phyloP scores from a whole-genome alignment of 441 rosid species.

The Iberis amara region DNA sequence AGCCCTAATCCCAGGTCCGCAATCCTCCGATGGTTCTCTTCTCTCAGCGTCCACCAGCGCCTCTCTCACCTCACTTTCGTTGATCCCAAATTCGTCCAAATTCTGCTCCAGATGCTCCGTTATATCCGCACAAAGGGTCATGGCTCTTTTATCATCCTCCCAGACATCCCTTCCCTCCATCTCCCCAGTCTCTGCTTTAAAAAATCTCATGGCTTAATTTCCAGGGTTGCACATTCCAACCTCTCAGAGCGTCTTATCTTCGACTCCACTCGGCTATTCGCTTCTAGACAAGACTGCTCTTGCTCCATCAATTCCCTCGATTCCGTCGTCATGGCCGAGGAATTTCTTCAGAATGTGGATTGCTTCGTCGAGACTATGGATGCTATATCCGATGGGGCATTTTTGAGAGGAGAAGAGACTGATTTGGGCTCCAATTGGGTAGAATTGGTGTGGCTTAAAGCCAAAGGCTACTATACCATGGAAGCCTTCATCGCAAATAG shows the following conservation, averaged over 20 bases:
- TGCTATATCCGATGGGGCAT: slow-evolving; percentile 55
- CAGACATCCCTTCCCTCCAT: slow-evolving; percentile 66
- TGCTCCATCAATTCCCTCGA: slow-evolving; percentile 57
- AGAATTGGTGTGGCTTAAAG: slow-evolving; percentile 83
- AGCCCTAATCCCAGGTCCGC: slow-evolving; percentile 48
- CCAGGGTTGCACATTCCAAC: slow-evolving; percentile 60
- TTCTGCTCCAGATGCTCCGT: slow-evolving; percentile 72
- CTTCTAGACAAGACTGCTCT: slow-evolving; percentile 48
- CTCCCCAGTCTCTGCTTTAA: slow-evolving; percentile 80
- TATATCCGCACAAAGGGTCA: slow-evolving; percentile 52
- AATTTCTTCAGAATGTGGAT: slow-evolving; percentile 53
- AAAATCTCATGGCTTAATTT: slow-evolving; percentile 67
- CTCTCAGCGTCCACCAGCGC: slow-evolving; percentile 74
- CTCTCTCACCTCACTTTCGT: slow-evolving; percentile 64
- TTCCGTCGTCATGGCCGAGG: slow-evolving; percentile 55
- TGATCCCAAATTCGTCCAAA: slow-evolving; percentile 52
- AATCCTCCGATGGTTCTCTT: slow-evolving; percentile 80
- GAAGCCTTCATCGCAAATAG: slow-evolving; percentile 83
- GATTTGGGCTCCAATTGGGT: slow-evolving; percentile 77
- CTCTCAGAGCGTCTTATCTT: slow-evolving; percentile 44
- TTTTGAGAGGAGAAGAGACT: slow-evolving; percentile 72
- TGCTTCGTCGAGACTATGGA: slow-evolving; percentile 74
- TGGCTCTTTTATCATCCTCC: slow-evolving; percentile 76
- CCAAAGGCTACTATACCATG: slow-evolving; percentile 78
- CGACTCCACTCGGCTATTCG: slow-evolving; percentile 59